Percentiles rank a stretch among this genome's conserved stretches.
Evolutionary conservation across 176 grass and related monocot genomes (phyloP).

Genomic region (Triticum dicoccoides): DNA sequence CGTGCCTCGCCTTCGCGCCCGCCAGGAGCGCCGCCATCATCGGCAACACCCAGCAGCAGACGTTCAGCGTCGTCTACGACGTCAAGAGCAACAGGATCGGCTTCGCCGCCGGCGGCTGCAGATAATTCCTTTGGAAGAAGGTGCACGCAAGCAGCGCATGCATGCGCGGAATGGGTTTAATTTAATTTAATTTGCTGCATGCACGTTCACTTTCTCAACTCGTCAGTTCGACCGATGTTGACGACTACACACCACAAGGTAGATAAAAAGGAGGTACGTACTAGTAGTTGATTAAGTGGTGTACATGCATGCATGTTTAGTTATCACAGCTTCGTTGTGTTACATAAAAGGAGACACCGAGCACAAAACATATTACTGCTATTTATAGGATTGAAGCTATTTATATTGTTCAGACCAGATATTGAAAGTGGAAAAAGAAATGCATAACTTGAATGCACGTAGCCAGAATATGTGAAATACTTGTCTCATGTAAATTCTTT

Average conservation of each 20-base stretch:
- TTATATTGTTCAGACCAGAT: constrained; percentile 11
- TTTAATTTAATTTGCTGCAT: background rate
- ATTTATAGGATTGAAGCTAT: background rate
- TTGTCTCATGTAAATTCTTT: constrained; percentile 15
- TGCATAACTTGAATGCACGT: background rate
- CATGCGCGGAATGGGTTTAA: background rate
- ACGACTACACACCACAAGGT: background rate
- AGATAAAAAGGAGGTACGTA: background rate
- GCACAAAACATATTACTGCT: background rate
- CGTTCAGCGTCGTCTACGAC: constrained; percentile 79
- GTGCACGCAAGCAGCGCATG: background rate
- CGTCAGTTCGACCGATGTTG: background rate
- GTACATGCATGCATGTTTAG: constrained; percentile 2
- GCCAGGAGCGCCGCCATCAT: constrained; percentile 61
- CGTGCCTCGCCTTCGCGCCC: constrained; percentile 73
- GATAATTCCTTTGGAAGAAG: constrained; percentile 9
- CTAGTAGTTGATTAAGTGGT: background rate
- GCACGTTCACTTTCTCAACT: background rate
- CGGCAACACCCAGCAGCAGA: constrained; percentile 83
- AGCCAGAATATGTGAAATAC: constrained; percentile 8
- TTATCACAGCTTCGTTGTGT: constrained; percentile 12
- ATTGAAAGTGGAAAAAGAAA: background rate
- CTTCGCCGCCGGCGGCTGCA: constrained; percentile 64
- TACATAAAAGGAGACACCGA: background rate
- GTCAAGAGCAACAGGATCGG: constrained; percentile 60